phyloP scores from a whole-genome alignment of 345 rosid genomes.

The Barbarea vulgaris region DNA sequence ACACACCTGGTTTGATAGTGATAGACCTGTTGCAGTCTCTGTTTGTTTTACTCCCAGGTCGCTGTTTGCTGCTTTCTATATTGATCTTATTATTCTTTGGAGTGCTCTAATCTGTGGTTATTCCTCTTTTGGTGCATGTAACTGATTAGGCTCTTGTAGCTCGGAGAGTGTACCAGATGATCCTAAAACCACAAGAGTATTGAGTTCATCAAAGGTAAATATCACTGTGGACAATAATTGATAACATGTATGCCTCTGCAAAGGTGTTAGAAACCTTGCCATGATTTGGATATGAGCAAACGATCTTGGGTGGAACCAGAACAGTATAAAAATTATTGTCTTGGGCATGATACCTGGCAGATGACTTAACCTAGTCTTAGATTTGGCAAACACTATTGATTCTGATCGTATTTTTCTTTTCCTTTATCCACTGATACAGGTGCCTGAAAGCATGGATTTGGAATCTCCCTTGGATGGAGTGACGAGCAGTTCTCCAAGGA shows the following conservation, averaged over 20 bases:
- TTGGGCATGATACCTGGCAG: not conserved
- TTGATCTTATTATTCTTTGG: not conserved
- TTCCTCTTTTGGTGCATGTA: slow-evolving; percentile 24
- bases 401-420: not conserved
- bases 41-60: not conserved
- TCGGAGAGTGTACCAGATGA: slow-evolving; percentile 12
- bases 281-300: not conserved
- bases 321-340: not conserved
- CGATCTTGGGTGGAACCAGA: not conserved
- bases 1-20: not conserved
- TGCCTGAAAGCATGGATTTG: slow-evolving; percentile 21
- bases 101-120: slow-evolving; percentile 9
- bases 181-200: slow-evolving; percentile 9
- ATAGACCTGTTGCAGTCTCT: not conserved
- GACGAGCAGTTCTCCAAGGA: slow-evolving; percentile 25
- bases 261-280: not conserved
- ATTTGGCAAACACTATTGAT: not conserved
- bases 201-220: slow-evolving; percentile 26
- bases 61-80: not conserved
- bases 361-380: not conserved
- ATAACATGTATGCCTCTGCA: not conserved
- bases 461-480: slow-evolving; percentile 12
- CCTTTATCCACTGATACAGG: slow-evolving; percentile 8
- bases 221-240: not conserved
- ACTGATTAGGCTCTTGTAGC: slow-evolving; percentile 19